phyloP scores from a whole-genome alignment of 129 eudicot genomes.

The Artemisia annua region DNA sequence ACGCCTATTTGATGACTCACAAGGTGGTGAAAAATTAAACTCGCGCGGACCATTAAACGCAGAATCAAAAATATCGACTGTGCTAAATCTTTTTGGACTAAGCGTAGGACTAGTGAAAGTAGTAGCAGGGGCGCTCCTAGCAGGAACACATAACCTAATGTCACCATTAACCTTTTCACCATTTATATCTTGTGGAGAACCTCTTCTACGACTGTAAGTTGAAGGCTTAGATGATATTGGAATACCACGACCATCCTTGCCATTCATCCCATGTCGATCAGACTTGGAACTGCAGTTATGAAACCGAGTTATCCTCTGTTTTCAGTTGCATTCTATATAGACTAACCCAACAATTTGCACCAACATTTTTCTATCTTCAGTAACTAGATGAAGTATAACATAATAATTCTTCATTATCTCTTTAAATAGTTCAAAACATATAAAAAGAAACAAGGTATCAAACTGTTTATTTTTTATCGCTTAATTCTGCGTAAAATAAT shows the following conservation, averaged over 20 bases:
- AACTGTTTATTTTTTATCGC: no score
- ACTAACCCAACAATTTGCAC: no score
- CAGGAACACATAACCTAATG: conserved; percentile 57
- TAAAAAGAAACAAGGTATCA: no score
- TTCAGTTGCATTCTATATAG: no score
- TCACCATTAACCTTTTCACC: conserved; percentile 28
- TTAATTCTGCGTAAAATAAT: no score
- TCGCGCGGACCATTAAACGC: conserved; percentile 30
- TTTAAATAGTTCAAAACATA: no score
- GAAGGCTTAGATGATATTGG: conserved; percentile 41
- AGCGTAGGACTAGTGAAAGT: conserved; percentile 65
- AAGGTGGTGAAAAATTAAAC: conserved; percentile 31
- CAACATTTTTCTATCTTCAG: no score
- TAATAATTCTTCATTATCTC: no score
- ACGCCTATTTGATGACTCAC: conserved; percentile 39
- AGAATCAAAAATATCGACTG: conserved; percentile 46
- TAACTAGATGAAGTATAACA: no score
- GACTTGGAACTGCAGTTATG: conserved; percentile 33
- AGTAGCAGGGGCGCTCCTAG: conserved; percentile 77
- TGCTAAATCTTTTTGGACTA: conserved; percentile 69
- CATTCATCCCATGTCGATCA: conserved; percentile 33
- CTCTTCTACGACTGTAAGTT: conserved; percentile 56
- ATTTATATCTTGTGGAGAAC: conserved; percentile 35
- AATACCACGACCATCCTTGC: conserved; percentile 18
- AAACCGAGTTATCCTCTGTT: no score